A percentile compares a stretch with the other conserved stretches of the same genome.
Evolutionary conservation across 345 rosid genomes (phyloP).

Genomic region (Corymbia maculata): DNA sequence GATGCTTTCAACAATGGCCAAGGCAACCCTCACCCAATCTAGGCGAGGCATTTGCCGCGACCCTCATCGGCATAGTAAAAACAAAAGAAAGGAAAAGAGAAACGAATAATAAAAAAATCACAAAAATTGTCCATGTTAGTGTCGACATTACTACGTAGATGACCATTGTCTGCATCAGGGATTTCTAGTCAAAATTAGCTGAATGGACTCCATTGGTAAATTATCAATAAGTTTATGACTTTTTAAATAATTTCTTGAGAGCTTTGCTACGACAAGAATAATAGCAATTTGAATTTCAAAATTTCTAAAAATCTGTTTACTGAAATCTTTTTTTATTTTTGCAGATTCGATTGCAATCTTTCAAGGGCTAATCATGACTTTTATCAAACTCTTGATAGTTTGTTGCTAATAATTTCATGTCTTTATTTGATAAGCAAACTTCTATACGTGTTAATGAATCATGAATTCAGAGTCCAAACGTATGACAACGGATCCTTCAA

Average conservation of each 20-base stretch:
- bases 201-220: fast-evolving
- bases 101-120: no score
- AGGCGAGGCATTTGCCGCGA: fast-evolving
- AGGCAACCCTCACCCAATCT: fast-evolving
- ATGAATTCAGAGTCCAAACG: neutral
- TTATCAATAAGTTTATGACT: fast-evolving
- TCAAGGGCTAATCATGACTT: neutral
- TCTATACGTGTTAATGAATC: neutral
- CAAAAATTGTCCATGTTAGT: fast-evolving
- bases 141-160: fast-evolving
- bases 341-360: neutral
- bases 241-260: fast-evolving
- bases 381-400: neutral
- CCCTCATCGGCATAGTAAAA: no score
- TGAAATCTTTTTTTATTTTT: neutral
- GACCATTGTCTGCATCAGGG: fast-evolving
- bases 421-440: neutral
- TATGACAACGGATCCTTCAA: neutral
- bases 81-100: fast-evolving
- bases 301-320: neutral
- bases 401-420: neutral
- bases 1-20: no score
- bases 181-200: fast-evolving
- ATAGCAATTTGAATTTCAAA: neutral
- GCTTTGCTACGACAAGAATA: neutral